Conservation (phyloP, 257 asterid species). For the Solanum pinnatisectum region DNA sequence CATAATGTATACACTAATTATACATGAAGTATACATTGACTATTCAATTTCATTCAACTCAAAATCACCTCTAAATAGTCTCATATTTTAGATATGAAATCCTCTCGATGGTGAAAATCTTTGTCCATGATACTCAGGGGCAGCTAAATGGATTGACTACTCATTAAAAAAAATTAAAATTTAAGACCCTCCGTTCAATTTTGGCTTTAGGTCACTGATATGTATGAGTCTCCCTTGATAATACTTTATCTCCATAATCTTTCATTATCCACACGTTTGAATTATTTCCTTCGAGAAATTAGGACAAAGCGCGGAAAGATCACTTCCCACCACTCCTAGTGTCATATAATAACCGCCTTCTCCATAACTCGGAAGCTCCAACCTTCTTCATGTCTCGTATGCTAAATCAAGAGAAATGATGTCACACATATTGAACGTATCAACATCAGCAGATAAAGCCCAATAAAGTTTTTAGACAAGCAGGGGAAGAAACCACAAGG, state of each 20-base stretch:
- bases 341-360: not conserved
- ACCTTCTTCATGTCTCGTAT: not conserved
- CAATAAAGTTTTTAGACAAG: not conserved
- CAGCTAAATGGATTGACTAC: not conserved
- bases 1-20: too few relatives aligned
- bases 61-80: not conserved
- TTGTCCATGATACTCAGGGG: not conserved
- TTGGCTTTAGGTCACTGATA: not conserved
- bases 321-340: not conserved
- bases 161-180: too few relatives aligned
- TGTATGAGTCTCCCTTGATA: not conserved
- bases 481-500: not conserved
- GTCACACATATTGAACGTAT: not conserved
- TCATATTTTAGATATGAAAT: not conserved
- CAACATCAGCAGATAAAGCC: not conserved
- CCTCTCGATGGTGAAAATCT: not conserved
- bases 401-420: not conserved
- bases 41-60: not conserved
- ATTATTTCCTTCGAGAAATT: not conserved
- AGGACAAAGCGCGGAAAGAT: not conserved
- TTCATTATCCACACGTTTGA: not conserved
- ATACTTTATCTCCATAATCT: not conserved
- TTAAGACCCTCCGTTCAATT: too few relatives aligned
- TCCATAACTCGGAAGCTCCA: not conserved
- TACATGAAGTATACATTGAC: not conserved